phyloP scores from a whole-genome alignment of 768 basidiomycete species.

The Naganishia vishniacii region DNA sequence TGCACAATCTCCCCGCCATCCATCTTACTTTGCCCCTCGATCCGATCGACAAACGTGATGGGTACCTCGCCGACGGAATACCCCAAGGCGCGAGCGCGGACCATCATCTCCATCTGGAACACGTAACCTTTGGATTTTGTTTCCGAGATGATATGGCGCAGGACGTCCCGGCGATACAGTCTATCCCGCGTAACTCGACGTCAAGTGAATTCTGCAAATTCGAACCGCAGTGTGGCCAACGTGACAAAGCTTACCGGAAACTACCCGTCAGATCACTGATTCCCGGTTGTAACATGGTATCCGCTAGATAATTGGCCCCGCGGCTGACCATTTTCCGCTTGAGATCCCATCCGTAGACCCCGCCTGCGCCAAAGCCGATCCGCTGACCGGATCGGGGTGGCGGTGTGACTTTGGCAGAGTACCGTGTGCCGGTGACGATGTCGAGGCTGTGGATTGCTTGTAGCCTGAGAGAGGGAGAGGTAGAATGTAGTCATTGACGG shows the following conservation, averaged over 20 bases:
- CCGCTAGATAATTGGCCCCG: slow-evolving; percentile 85
- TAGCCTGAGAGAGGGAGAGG: slow-evolving; percentile 52
- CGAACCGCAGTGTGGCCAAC: too few relatives aligned
- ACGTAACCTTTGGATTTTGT: slow-evolving; percentile 86
- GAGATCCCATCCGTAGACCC: slow-evolving; percentile 88
- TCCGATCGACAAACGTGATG: slow-evolving; percentile 88
- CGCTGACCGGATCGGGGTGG: slow-evolving; percentile 29
- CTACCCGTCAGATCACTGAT: slow-evolving; percentile 87
- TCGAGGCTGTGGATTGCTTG: slow-evolving; percentile 83
- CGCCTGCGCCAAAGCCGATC: slow-evolving; percentile 61
- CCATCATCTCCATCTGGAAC: slow-evolving; percentile 99
- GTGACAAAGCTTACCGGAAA: slow-evolving; percentile 63
- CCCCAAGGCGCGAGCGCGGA: slow-evolving; percentile 72
- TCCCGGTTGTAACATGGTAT: slow-evolving; percentile 73
- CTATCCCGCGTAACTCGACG: too few relatives aligned
- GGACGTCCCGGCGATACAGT: slow-evolving; percentile 68
- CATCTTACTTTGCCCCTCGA: slow-evolving; percentile 89
- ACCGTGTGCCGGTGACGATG: slow-evolving; percentile 88
- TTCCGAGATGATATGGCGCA: slow-evolving; percentile 74
- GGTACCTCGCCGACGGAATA: slow-evolving; percentile 85
- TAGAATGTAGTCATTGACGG: background rate
- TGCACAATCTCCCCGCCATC: slow-evolving; percentile 80
- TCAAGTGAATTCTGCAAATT: too few relatives aligned
- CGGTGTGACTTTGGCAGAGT: slow-evolving; percentile 52
- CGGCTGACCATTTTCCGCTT: slow-evolving; percentile 80